Conservation (phyloP, 305 asterid genomes). For the Fraxinus velutina region DNA sequence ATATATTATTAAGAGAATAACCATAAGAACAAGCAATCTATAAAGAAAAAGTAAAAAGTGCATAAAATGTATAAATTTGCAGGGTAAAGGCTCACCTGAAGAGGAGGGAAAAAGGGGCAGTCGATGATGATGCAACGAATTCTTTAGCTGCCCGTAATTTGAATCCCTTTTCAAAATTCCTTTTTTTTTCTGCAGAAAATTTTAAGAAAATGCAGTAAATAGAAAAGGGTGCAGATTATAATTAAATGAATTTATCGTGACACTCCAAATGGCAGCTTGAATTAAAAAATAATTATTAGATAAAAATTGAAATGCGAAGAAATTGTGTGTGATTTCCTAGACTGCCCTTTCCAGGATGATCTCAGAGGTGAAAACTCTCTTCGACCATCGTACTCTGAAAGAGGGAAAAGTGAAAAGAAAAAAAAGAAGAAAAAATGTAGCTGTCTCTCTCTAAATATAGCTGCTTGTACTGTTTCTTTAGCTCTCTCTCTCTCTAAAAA, state of each 20-base stretch:
- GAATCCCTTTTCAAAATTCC: conserved; percentile 27
- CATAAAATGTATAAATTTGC: conserved; percentile 30
- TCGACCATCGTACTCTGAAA: conserved; percentile 83
- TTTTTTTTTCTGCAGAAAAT: background rate
- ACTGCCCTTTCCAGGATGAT: conserved; percentile 72
- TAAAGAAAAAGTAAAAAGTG: conserved; percentile 18
- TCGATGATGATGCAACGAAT: conserved; percentile 18
- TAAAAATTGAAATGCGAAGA: conserved; percentile 18
- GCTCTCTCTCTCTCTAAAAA: conserved; percentile 44
- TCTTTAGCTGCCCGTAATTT: conserved; percentile 20
- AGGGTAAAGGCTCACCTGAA: conserved; percentile 40
- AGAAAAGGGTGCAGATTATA: conserved; percentile 11
- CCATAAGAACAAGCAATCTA: conserved; percentile 46
- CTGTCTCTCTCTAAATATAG: conserved; percentile 34
- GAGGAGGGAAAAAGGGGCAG: conserved; percentile 29
- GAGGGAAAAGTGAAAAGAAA: conserved; percentile 37
- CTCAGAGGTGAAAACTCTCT: conserved; percentile 75
- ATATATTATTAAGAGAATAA: conserved; percentile 33
- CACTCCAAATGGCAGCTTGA: conserved; percentile 23
- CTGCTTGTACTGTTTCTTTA: conserved; percentile 25
- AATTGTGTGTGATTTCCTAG: conserved; percentile 25
- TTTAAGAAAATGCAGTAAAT: conserved; percentile 19
- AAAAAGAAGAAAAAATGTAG: conserved; percentile 8
- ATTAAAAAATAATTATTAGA: background rate
- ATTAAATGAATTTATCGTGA: background rate